Percentiles rank a stretch among this genome's conserved stretches.
These are phyloP conservation scores for Haberlea rhodopensis DNA, from an alignment of 257 asterid genomes.

Conservation along the genomic window DNA sequence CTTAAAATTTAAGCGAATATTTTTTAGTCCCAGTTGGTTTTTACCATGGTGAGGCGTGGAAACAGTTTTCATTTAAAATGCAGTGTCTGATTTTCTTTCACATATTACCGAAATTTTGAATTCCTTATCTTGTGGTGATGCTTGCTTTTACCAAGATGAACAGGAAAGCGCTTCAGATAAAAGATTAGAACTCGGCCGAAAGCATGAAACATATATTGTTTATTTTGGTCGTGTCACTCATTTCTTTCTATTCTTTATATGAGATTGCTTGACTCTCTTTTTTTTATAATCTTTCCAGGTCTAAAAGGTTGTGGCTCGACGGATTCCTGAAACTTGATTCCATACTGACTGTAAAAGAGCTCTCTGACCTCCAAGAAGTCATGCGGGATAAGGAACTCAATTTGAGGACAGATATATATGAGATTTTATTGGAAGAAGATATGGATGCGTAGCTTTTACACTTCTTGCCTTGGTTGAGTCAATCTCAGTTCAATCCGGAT, in stretches of 20 bases:
- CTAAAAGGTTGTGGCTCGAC: conserved; percentile 88
- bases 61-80: neutral
- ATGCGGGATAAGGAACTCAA: conserved; percentile 96
- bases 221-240: neutral
- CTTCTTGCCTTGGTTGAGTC: neutral
- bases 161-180: too few relatives aligned
- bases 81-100: neutral
- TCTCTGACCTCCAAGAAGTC: conserved; percentile 93
- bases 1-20: neutral
- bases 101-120: neutral
- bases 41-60: too few relatives aligned
- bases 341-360: conserved; percentile 71
- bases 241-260: neutral
- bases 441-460: conserved; percentile 35
- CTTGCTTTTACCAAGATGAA: neutral
- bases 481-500: too few relatives aligned
- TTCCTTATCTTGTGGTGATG: neutral
- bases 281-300: conserved; percentile 45
- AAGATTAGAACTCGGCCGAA: neutral
- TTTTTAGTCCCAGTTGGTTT: neutral
- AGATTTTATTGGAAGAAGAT: conserved; percentile 87
- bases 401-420: conserved; percentile 92
- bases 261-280: neutral
- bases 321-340: conserved; percentile 70
- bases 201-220: neutral